phyloP scores from a whole-genome alignment of 495 filamentous ascomycete genomes.

The Xylaria cubensis region DNA sequence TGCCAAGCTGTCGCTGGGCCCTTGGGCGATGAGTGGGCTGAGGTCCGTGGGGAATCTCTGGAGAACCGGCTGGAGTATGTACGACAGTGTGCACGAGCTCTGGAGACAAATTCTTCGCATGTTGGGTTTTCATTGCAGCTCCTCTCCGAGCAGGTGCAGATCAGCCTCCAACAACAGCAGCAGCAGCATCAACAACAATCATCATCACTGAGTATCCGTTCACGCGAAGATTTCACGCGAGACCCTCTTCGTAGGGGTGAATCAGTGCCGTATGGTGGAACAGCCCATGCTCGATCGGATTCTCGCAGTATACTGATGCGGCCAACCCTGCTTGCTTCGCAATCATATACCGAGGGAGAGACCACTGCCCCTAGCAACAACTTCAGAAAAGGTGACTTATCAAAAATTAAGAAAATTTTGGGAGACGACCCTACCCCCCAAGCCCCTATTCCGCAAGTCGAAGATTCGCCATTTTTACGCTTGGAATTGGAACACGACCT shows the following conservation, averaged over 20 bases:
- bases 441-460: constrained; percentile 57
- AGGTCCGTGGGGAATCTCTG: constrained; percentile 87
- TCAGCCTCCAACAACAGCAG: constrained; percentile 49
- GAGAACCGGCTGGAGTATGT: constrained; percentile 85
- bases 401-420: constrained; percentile 88
- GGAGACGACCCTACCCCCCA: constrained; percentile 77
- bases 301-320: constrained; percentile 49
- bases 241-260: constrained; percentile 52
- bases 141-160: constrained; percentile 76
- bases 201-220: constrained; percentile 40
- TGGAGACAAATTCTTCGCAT: constrained; percentile 87
- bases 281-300: constrained; percentile 52
- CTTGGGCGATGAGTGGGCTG: constrained; percentile 93
- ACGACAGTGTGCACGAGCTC: constrained; percentile 71
- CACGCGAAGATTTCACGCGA: constrained; percentile 48
- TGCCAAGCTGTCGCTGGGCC: constrained; percentile 90
- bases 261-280: constrained; percentile 45
- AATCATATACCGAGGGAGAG: constrained; percentile 72
- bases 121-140: constrained; percentile 86
- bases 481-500: constrained; percentile 92
- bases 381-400: constrained; percentile 71
- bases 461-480: constrained; percentile 83
- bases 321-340: constrained; percentile 59
- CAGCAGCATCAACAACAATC: constrained; percentile 19
- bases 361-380: constrained; percentile 55